A percentile compares a stretch with the other conserved stretches of the same genome.
Conservation (phyloP, 192 early-diverging fungal genomes). For the Coemansia sp. region DNA sequence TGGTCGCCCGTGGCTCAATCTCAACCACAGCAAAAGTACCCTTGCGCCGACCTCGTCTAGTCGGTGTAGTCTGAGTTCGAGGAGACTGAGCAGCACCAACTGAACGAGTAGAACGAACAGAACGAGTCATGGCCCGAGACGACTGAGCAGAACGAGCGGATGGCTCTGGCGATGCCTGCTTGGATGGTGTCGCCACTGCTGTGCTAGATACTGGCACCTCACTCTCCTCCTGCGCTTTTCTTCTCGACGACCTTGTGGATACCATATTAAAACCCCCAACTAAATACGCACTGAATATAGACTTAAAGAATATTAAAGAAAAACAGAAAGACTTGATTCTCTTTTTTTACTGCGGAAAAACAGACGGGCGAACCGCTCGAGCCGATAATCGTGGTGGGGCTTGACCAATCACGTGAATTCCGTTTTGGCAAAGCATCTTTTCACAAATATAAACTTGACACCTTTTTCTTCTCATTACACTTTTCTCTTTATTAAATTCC, state of each 20-base stretch:
- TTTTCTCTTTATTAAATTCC: neutral
- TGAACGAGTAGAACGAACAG: too few relatives aligned
- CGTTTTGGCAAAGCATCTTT: neutral
- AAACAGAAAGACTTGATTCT: too few relatives aligned
- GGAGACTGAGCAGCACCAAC: too few relatives aligned
- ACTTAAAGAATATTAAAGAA: neutral
- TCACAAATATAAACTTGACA: too few relatives aligned
- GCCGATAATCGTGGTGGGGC: neutral
- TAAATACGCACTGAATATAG: neutral
- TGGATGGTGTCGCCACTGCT: slow-evolving; percentile 13
- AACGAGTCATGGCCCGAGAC: too few relatives aligned
- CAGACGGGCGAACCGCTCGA: too few relatives aligned
- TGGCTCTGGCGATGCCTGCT: slow-evolving; percentile 7
- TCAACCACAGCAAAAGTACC: neutral
- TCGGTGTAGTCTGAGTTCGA: too few relatives aligned
- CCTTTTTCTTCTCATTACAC: neutral
- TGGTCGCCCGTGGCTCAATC: neutral
- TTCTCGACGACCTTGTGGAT: slow-evolving; percentile 2
- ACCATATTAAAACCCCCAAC: slow-evolving; percentile 2
- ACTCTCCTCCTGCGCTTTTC: neutral
- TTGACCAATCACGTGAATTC: slow-evolving; percentile 10
- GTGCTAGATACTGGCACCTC: neutral
- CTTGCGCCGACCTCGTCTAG: neutral
- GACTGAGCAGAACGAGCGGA: neutral
- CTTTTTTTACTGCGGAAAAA: too few relatives aligned